These are phyloP conservation scores for Coemansia sp. DNA, from an alignment of 192 early-diverging fungal genomes.

Conservation along the genomic window DNA sequence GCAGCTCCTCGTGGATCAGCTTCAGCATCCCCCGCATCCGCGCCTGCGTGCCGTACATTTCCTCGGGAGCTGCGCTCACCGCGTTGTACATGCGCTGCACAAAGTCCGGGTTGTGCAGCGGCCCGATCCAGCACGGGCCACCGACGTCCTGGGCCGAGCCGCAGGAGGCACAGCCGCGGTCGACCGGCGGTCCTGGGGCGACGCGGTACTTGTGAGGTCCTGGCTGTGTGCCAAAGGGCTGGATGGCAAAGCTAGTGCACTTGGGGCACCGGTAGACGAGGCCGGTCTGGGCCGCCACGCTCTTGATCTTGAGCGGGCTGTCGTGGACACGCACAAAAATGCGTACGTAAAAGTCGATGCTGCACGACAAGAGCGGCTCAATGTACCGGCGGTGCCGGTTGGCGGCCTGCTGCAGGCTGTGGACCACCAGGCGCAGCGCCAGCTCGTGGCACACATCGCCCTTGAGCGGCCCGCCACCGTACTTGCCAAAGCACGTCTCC, in stretches of 20 bases:
- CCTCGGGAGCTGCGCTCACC: slow-evolving; percentile 52
- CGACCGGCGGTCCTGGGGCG: slow-evolving; percentile 56
- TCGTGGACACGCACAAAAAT: slow-evolving; percentile 89
- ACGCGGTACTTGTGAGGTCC: slow-evolving; percentile 63
- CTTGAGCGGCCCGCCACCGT: slow-evolving; percentile 86
- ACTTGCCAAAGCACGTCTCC: slow-evolving; percentile 89
- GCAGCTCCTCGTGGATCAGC: slow-evolving; percentile 71
- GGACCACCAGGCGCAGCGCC: slow-evolving; percentile 83
- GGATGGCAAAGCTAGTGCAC: slow-evolving; percentile 68
- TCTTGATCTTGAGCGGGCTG: slow-evolving; percentile 69
- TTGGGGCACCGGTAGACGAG: slow-evolving; percentile 81
- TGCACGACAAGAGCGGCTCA: slow-evolving; percentile 81
- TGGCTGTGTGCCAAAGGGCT: slow-evolving; percentile 63
- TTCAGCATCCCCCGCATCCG: slow-evolving; percentile 96
- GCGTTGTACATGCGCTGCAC: slow-evolving; percentile 71
- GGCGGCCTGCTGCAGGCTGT: slow-evolving; percentile 77
- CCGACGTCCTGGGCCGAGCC: slow-evolving; percentile 66
- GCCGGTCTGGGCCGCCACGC: slow-evolving; percentile 70
- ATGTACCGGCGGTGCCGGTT: slow-evolving; percentile 79
- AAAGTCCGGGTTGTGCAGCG: slow-evolving; percentile 81
- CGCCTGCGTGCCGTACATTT: slow-evolving; percentile 69
- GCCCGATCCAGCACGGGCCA: slow-evolving; percentile 85
- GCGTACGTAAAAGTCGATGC: slow-evolving; percentile 97
- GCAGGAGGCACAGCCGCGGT: slow-evolving; percentile 68
- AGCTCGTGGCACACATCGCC: slow-evolving; percentile 92